Evolutionary conservation across 2,329 filamentous ascomycete species (phyloP).

Genomic region (Hymenoscyphus albidus): DNA sequence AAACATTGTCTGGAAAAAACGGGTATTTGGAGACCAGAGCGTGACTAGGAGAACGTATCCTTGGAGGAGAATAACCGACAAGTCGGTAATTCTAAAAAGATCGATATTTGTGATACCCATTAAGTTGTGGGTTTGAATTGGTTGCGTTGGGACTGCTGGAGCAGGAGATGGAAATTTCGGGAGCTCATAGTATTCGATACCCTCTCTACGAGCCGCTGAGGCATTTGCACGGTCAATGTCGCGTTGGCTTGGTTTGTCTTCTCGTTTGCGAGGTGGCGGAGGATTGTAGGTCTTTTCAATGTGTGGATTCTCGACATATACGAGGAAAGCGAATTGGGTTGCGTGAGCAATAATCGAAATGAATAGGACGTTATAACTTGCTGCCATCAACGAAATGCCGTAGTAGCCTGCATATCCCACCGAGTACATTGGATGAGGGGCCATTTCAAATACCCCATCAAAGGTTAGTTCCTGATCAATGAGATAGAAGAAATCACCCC

Average conservation of each 20-base stretch:
- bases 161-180: constrained; percentile 9
- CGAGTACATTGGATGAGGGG: constrained; percentile 97
- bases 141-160: constrained; percentile 40
- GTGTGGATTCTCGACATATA: constrained; percentile 90
- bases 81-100: constrained; percentile 81
- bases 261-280: constrained; percentile 64
- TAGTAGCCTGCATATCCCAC: constrained; percentile 98
- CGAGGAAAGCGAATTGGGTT: constrained; percentile 89
- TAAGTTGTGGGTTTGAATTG: constrained; percentile 74
- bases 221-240: constrained; percentile 37
- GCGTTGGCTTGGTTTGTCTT: constrained; percentile 28
- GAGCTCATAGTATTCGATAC: constrained; percentile 28
- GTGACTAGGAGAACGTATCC: constrained; percentile 72
- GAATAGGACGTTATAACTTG: constrained; percentile 95
- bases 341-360: constrained; percentile 94
- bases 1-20: constrained; percentile 72
- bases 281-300: constrained; percentile 98
- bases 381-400: constrained; percentile 95
- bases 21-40: constrained; percentile 71
- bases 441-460: constrained; percentile 98
- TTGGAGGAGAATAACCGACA: constrained; percentile 71
- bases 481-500: constrained; percentile 99
- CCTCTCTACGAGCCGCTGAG: constrained; percentile 35
- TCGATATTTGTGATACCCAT: constrained; percentile 82
- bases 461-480: constrained; percentile 97